Percentiles rank a stretch among this genome's conserved stretches.
These are phyloP conservation scores for Exophiala bonariae DNA, from an alignment of 2,329 filamentous ascomycete species.

Conservation along the genomic window DNA sequence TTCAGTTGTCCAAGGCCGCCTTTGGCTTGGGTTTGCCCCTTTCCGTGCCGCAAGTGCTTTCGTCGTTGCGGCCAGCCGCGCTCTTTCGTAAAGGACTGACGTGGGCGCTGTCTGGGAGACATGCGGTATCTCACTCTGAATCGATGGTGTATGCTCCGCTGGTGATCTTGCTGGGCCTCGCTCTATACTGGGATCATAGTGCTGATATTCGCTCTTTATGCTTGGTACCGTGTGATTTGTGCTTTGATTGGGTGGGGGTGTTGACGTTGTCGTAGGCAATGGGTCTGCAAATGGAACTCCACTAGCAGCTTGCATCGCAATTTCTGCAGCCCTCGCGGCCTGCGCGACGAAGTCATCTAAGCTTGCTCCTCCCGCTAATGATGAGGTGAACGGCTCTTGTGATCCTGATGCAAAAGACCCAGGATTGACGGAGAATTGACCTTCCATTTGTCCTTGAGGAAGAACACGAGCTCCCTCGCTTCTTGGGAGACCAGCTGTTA, in stretches of 20 bases:
- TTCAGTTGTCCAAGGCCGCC: constrained; percentile 82
- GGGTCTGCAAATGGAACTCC: constrained; percentile 16
- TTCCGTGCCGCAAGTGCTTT: constrained; percentile 55
- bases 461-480: constrained; percentile 9
- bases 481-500: neutral
- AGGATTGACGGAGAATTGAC: constrained; percentile 24
- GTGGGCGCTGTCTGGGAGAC: constrained; percentile 52
- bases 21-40: constrained; percentile 55
- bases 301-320: constrained; percentile 46
- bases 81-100: constrained; percentile 58
- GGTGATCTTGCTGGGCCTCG: constrained; percentile 1
- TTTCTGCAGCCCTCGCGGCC: constrained; percentile 48
- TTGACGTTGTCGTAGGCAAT: constrained; percentile 26
- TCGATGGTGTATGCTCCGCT: neutral
- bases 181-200: constrained; percentile 8
- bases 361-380: no score
- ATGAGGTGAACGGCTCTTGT: neutral
- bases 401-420: constrained; percentile 17
- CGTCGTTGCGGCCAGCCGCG: constrained; percentile 55
- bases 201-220: constrained; percentile 3
- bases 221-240: constrained; percentile 9
- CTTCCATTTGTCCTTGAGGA: constrained; percentile 16
- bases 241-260: constrained; percentile 15
- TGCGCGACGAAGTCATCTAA: constrained; percentile 46
- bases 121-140: constrained; percentile 29